A percentile compares a stretch with the other conserved stretches of the same genome.
These are phyloP conservation scores for Geopyxis carbonaria DNA, from an alignment of 495 filamentous ascomycete genomes.

Conservation along the genomic window DNA sequence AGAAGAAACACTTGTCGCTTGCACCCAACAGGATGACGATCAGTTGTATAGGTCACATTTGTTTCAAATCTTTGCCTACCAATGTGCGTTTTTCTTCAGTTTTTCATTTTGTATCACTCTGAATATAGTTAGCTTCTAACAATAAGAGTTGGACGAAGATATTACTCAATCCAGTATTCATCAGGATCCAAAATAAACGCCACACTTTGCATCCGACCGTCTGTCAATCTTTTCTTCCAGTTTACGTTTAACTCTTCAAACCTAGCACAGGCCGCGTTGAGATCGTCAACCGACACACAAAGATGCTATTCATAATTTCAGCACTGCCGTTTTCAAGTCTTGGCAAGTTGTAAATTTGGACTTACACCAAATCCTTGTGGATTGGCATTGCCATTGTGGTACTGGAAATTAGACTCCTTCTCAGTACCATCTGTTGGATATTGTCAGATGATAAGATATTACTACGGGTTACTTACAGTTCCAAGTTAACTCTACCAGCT, in stretches of 20 bases:
- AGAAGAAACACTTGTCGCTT: no score
- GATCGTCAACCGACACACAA: constrained; percentile 76
- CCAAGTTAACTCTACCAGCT: constrained; percentile 75
- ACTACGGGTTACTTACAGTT: constrained; percentile 39
- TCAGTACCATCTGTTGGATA: constrained; percentile 48
- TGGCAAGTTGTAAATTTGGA: no score
- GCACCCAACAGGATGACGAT: no score
- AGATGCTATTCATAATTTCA: constrained; percentile 9
- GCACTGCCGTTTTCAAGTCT: not conserved
- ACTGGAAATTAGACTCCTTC: constrained; percentile 64
- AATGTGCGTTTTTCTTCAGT: no score
- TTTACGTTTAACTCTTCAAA: constrained; percentile 65
- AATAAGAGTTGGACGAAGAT: no score
- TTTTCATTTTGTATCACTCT: no score
- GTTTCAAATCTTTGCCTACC: no score
- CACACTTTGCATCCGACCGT: constrained; percentile 87
- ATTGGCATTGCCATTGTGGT: constrained; percentile 81
- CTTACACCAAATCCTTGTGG: constrained; percentile 70
- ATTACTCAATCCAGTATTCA: constrained; percentile 70
- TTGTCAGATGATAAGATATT: not conserved
- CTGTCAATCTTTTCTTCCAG: constrained; percentile 89
- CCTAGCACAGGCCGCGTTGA: constrained; percentile 67
- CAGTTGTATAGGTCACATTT: no score
- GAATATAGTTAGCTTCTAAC: no score
- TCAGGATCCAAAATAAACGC: constrained; percentile 89